Percentiles rank a stretch among this genome's conserved stretches.
Evolutionary conservation across 441 rosid genomes (phyloP).

Genomic region (Adansonia gregorii): DNA sequence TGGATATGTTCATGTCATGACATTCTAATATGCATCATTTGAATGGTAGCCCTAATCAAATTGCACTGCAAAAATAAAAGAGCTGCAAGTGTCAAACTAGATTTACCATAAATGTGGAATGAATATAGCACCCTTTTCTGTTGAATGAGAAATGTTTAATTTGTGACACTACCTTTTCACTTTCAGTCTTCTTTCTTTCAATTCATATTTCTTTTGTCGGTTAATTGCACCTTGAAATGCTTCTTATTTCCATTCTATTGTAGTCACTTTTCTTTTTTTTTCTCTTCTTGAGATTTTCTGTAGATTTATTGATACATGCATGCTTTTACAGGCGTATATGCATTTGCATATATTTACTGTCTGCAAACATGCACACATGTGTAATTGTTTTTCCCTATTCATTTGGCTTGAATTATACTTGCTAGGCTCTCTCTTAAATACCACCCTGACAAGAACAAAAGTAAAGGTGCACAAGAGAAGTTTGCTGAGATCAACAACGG

Average conservation of each 20-base stretch:
- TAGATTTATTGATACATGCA: too few species aligned
- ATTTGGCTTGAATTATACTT: conserved; percentile 11
- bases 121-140: neutral
- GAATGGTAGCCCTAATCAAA: neutral
- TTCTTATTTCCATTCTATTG: neutral
- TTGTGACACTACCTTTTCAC: neutral
- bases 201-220: neutral
- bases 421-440: conserved; percentile 81
- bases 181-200: neutral
- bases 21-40: neutral
- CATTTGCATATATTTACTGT: neutral
- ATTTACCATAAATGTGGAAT: neutral
- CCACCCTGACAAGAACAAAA: conserved; percentile 92
- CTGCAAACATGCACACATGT: neutral
- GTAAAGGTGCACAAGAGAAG: conserved; percentile 80
- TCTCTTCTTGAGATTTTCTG: too few species aligned
- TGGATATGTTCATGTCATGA: conserved; percentile 15
- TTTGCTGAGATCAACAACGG: conserved; percentile 93
- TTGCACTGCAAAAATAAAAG: neutral
- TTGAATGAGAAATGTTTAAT: neutral
- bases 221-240: neutral
- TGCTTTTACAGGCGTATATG: neutral
- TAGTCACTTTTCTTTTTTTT: too few species aligned
- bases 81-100: neutral
- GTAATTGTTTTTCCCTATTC: neutral